Percentiles rank a stretch among this genome's conserved stretches.
These are phyloP conservation scores for Neurospora sp. DNA, from an alignment of 495 filamentous ascomycete species.

Conservation along the genomic window DNA sequence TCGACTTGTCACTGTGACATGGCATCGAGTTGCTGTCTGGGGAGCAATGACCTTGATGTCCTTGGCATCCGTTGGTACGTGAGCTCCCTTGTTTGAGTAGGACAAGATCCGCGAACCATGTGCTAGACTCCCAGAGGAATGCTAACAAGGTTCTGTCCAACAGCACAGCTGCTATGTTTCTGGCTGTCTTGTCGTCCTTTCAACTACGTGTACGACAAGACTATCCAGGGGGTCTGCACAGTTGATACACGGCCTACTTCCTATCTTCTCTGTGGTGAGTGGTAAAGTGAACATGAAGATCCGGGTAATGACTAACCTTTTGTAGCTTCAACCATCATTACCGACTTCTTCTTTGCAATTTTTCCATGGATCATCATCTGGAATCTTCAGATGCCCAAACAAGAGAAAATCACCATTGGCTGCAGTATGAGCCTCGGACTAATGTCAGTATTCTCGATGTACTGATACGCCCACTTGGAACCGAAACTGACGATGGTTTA, in stretches of 20 bases:
- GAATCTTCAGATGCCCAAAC: conserved; percentile 36
- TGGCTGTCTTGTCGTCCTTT: conserved; percentile 14
- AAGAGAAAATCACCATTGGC: conserved; percentile 38
- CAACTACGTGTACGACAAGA: conserved; percentile 14
- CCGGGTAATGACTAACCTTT: neutral
- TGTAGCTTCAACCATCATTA: conserved; percentile 15
- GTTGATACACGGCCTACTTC: conserved; percentile 14
- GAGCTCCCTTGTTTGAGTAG: neutral
- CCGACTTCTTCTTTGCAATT: conserved; percentile 36
- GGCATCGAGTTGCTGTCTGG: conserved; percentile 27
- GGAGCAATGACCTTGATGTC: conserved; percentile 13
- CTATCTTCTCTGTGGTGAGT: conserved; percentile 12
- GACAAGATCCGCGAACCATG: neutral
- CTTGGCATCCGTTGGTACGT: conserved; percentile 11
- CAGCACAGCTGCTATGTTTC: conserved; percentile 20
- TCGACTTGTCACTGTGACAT: conserved; percentile 17
- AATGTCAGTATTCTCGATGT: conserved; percentile 23
- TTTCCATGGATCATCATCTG: conserved; percentile 40
- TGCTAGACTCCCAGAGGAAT: neutral
- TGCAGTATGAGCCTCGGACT: conserved; percentile 39
- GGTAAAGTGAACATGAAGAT: neutral
- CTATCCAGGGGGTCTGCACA: conserved; percentile 9
- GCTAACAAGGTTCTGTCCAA: neutral
- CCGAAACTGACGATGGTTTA: neutral
- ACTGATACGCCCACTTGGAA: too few relatives aligned